These are phyloP conservation scores for Malus hybrid DNA, from an alignment of 331 rosid genomes.

Conservation along the genomic window DNA sequence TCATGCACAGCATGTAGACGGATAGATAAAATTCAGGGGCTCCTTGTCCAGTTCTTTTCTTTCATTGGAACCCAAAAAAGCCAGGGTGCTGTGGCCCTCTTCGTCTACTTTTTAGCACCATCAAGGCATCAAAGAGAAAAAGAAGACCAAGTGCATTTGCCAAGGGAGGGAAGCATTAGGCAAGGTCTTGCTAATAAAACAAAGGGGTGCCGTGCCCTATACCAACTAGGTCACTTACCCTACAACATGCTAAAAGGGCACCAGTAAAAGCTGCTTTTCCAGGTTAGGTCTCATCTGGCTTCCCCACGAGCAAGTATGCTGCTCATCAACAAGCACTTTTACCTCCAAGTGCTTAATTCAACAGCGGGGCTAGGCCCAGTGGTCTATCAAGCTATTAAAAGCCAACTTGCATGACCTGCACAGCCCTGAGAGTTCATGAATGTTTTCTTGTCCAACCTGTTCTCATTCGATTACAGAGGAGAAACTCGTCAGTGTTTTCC, in stretches of 20 bases:
- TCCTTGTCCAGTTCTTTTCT: background rate
- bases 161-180: background rate
- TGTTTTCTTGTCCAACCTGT: slow-evolving; percentile 10
- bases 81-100: too few species aligned
- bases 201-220: background rate
- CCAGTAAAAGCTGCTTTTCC: background rate
- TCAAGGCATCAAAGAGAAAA: too few species aligned
- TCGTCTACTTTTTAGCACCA: too few species aligned
- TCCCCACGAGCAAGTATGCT: slow-evolving; percentile 18
- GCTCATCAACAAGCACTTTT: slow-evolving; percentile 9
- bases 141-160: too few species aligned
- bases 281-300: slow-evolving; percentile 14
- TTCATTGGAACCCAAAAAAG: too few species aligned
- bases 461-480: background rate
- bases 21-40: background rate
- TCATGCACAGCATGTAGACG: too few species aligned
- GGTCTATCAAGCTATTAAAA: slow-evolving; percentile 3
- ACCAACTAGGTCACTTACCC: slow-evolving; percentile 1
- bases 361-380: background rate
- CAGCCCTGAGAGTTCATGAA: slow-evolving; percentile 7
- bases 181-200: background rate
- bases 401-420: slow-evolving; percentile 22
- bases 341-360: background rate
- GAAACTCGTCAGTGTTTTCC: background rate
- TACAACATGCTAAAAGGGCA: slow-evolving; percentile 15